These are phyloP conservation scores for Diaporthe sp. DNA, from an alignment of 2,329 filamentous ascomycete species.

Conservation along the genomic window DNA sequence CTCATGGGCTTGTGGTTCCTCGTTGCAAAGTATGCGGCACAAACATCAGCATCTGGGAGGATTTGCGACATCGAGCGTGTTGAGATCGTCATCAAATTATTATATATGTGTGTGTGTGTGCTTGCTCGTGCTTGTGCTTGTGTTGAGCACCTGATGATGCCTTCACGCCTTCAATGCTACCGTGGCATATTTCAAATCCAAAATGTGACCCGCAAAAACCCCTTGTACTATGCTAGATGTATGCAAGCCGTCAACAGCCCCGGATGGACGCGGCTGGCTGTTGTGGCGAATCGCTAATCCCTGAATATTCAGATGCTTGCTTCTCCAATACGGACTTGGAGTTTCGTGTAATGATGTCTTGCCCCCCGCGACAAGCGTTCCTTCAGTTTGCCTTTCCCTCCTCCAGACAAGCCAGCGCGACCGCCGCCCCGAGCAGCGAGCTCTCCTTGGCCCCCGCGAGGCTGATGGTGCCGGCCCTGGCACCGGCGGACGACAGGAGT, in stretches of 20 bases:
- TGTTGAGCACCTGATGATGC: neutral
- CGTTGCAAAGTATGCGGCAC: neutral
- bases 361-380: neutral
- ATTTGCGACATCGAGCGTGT: neutral
- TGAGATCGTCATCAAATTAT: neutral
- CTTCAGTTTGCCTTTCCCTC: slow-evolving; percentile 44
- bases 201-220: neutral
- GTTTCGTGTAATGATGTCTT: neutral
- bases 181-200: neutral
- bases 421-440: slow-evolving; percentile 81
- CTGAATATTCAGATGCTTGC: neutral
- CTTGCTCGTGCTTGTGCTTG: neutral
- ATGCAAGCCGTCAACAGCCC: slow-evolving; percentile 14
- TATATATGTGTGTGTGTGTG: neutral
- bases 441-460: slow-evolving; percentile 81
- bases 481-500: slow-evolving; percentile 61
- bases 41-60: neutral
- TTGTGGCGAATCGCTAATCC: neutral
- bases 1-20: neutral
- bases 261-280: neutral
- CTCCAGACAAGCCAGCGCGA: slow-evolving; percentile 70
- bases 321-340: neutral
- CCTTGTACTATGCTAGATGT: slow-evolving; percentile 24
- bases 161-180: slow-evolving; percentile 11
- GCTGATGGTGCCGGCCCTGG: slow-evolving; percentile 61